These are phyloP conservation scores for Sarocladium brachiariae DNA, from an alignment of 2,329 filamentous ascomycete species.

Conservation along the genomic window DNA sequence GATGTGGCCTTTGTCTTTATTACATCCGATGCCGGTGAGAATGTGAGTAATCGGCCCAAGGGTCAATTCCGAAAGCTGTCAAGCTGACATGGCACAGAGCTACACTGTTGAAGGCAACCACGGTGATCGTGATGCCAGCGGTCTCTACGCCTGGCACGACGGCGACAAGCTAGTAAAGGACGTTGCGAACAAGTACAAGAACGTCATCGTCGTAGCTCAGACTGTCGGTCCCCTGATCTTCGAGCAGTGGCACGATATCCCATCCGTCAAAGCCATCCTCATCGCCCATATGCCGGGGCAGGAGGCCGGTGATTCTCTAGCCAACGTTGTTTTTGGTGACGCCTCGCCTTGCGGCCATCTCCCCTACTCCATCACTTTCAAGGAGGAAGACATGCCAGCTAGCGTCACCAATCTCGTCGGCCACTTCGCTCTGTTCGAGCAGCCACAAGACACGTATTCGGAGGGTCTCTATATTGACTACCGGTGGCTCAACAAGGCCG, in stretches of 20 bases:
- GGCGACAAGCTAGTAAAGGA: slow-evolving; percentile 69
- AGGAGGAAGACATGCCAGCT: slow-evolving; percentile 63
- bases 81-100: slow-evolving; percentile 28
- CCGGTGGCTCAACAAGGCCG: slow-evolving; percentile 73
- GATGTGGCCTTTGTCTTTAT: slow-evolving; percentile 84
- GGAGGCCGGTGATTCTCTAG: slow-evolving; percentile 76
- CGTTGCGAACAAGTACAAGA: slow-evolving; percentile 50
- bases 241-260: slow-evolving; percentile 72
- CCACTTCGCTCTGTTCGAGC: slow-evolving; percentile 46
- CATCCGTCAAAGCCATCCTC: slow-evolving; percentile 70
- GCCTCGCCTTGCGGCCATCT: slow-evolving; percentile 72
- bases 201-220: slow-evolving; percentile 78
- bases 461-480: slow-evolving; percentile 89
- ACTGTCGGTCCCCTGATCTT: slow-evolving; percentile 76
- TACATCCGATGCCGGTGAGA: slow-evolving; percentile 80
- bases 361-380: slow-evolving; percentile 79
- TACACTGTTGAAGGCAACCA: slow-evolving; percentile 47
- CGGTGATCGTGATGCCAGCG: slow-evolving; percentile 68
- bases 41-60: slow-evolving; percentile 25
- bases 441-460: slow-evolving; percentile 75
- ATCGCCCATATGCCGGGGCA: slow-evolving; percentile 83
- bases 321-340: slow-evolving; percentile 72
- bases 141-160: slow-evolving; percentile 61
- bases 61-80: background rate
- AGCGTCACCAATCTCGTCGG: slow-evolving; percentile 32